Evolutionary conservation across 2,329 filamentous ascomycete species (phyloP), one percentile per base, ranked within the genome.

Genomic region (Aspergillus piperis): DNA sequence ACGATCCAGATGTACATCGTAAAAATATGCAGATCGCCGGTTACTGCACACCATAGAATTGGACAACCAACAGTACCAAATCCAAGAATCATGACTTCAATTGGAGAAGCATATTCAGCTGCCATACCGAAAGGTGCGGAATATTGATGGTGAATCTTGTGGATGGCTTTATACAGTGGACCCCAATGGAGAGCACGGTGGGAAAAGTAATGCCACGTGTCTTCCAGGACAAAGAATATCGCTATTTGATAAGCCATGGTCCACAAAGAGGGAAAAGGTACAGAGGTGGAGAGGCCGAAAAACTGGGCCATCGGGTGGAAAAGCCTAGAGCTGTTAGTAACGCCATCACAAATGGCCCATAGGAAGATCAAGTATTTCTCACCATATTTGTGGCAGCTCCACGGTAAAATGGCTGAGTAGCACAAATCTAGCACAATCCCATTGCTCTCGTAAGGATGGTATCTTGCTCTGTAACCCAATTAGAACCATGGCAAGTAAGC

Each of bases 101-200:
- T 96, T 0, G 95, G 95, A 47, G 94, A 97, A 6, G 95, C 95
- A 78, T 99, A 99, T 80, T 99, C 95, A 59, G 95, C 94, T 19
- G 95, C 94, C 56, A 99, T 84, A 68, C 95, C 95, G 74, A 99
- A 99, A 17, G 95, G 95, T 11, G 95, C 95, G 39, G 92, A 96
- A 83, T 99, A 99, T 73, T 95, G 94, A 83, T 99, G 95, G 82
- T 99, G 95, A 70, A 99, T 93, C 83, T 99, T 99, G 86, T 99
- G 95, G 71, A 99, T 91, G 73, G 88, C 86, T 83, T 92, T 96
- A 87, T 99, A 99, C 5, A 99, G 88, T 41, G 92, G 91, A 21
- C 91, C 93, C 82, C 92, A 96, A 84, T 99, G 95, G 80, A 99
- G 87, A 47, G 86, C 86, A 69, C 95, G 92, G 81, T 99, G 95